Percentiles rank a stretch among this genome's conserved stretches.
Conservation (phyloP, 192 early-diverging fungal species). For the Radiomyces spectabilis region DNA sequence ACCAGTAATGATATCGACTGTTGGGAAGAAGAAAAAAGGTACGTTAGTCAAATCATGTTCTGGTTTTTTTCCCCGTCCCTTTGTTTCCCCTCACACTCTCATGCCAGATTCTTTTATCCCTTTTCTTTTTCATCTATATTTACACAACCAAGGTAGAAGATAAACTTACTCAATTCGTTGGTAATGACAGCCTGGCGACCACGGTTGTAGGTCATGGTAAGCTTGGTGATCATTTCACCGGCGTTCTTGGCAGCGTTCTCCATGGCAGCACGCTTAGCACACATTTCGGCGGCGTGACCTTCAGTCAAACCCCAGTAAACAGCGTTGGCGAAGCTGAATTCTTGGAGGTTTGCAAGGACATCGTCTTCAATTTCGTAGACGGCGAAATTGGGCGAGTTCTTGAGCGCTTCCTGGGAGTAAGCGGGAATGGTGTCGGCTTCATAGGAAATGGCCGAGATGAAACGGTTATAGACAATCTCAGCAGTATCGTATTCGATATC, state of each 20-base stretch:
- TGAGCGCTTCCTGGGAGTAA: slow-evolving; percentile 60
- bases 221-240: slow-evolving; percentile 93
- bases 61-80: too few relatives aligned
- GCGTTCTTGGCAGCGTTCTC: slow-evolving; percentile 99
- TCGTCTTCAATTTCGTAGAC: slow-evolving; percentile 91
- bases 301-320: slow-evolving; percentile 95
- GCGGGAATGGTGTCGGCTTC: slow-evolving; percentile 66
- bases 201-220: slow-evolving; percentile 96
- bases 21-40: slow-evolving; percentile 9
- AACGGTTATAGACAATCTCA: slow-evolving; percentile 89
- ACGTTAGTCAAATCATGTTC: background rate
- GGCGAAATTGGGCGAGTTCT: slow-evolving; percentile 70
- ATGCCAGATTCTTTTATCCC: too few relatives aligned
- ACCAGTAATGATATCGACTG: slow-evolving; percentile 93
- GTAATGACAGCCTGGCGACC: slow-evolving; percentile 97
- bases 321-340: slow-evolving; percentile 92
- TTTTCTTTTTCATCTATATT: too few relatives aligned
- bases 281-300: slow-evolving; percentile 94
- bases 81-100: background rate
- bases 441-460: slow-evolving; percentile 90
- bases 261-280: slow-evolving; percentile 96
- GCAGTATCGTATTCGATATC: slow-evolving; percentile 63
- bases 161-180: slow-evolving; percentile 77
- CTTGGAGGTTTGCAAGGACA: slow-evolving; percentile 78
- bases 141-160: background rate